Percentiles rank a stretch among this genome's conserved stretches.
Evolutionary conservation across 257 asterid genomes (phyloP).

Genomic region (Salvia rosmarinus): DNA sequence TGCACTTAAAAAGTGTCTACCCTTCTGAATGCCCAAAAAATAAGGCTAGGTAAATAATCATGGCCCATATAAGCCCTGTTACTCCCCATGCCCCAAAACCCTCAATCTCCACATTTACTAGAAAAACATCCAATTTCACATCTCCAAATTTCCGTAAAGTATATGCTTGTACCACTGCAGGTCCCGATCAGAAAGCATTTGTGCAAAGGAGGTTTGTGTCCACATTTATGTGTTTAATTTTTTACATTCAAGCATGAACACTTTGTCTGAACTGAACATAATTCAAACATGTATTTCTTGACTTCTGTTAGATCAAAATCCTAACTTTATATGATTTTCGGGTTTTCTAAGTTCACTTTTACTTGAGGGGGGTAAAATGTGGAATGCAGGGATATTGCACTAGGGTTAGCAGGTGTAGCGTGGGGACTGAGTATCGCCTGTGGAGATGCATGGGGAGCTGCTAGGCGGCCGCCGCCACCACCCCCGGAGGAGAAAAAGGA

Average conservation of each 20-base stretch:
- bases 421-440: constrained; percentile 43
- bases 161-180: constrained; percentile 31
- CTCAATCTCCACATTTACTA: constrained; percentile 43
- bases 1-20: constrained; percentile 41
- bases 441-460: constrained; percentile 58
- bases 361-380: not conserved
- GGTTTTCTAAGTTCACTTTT: not conserved
- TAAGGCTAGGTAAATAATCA: constrained; percentile 15
- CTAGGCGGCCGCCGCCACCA: constrained; percentile 84
- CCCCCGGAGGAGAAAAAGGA: constrained; percentile 81
- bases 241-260: not conserved
- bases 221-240: not conserved
- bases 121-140: constrained; percentile 32
- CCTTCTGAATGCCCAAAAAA: constrained; percentile 31
- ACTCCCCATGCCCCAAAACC: constrained; percentile 43
- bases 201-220: constrained; percentile 55
- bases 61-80: constrained; percentile 54
- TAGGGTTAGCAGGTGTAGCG: constrained; percentile 54
- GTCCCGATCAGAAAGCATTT: constrained; percentile 24
- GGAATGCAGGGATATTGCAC: constrained; percentile 59
- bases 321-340: not conserved
- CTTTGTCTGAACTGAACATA: not conserved
- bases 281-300: not conserved
- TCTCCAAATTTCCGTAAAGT: constrained; percentile 31
- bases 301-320: not conserved